Evolutionary conservation across 306 rosid genomes (phyloP).

Genomic region (Malus sylvestris): DNA sequence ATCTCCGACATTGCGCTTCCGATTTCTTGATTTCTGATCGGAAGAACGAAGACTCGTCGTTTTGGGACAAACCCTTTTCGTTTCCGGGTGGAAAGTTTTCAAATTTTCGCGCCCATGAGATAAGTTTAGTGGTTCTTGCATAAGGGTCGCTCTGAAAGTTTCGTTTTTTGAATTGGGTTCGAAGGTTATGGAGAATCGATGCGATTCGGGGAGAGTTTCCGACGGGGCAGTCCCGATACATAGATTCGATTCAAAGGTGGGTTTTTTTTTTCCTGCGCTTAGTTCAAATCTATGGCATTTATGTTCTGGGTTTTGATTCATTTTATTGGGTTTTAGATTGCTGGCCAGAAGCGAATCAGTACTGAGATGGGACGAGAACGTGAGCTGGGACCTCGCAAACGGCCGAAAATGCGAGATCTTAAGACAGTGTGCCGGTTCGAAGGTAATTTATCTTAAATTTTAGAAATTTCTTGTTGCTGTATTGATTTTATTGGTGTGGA

Average conservation of each 20-base stretch:
- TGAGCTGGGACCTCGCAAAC: conserved; percentile 35
- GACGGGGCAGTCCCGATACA: conserved; percentile 9
- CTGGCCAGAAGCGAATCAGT: conserved; percentile 47
- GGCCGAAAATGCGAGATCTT: conserved; percentile 67
- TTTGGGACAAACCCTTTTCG: not conserved
- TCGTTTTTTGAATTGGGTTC: conserved; percentile 9
- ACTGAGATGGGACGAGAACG: conserved; percentile 25
- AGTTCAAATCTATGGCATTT: not conserved
- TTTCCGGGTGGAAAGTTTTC: not conserved
- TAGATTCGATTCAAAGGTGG: conserved; percentile 49
- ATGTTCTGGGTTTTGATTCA: not conserved
- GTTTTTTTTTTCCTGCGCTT: conserved; percentile 4
- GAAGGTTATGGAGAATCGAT: conserved; percentile 32
- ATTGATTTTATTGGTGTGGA: not conserved
- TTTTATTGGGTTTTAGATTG: conserved; percentile 18
- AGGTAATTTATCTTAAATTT: conserved; percentile 30
- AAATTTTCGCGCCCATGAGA: not conserved
- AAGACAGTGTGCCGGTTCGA: conserved; percentile 42
- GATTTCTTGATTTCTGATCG: not conserved
- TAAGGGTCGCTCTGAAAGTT: not conserved
- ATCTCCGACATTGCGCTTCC: no score
- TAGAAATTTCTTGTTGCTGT: not conserved
- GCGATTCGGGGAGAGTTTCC: conserved; percentile 12
- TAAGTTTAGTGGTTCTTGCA: not conserved
- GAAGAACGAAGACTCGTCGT: not conserved